Evolutionary conservation across 2,329 filamentous ascomycete genomes (phyloP).

Genomic region (Trichophyton verrucosum): DNA sequence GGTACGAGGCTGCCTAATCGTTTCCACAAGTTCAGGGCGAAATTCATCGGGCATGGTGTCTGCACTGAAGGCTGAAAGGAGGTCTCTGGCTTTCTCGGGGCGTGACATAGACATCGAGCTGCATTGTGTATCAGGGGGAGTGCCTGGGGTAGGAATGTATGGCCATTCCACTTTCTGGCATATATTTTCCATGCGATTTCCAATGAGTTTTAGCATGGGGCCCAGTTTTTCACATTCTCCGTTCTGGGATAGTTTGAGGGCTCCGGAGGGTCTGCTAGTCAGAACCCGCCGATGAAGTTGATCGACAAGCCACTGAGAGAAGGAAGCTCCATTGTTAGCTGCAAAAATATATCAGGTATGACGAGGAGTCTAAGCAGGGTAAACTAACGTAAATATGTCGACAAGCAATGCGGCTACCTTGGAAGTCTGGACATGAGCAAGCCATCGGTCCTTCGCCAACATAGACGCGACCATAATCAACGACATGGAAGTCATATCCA

Average conservation of each 20-base stretch:
- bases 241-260: constrained; percentile 22
- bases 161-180: constrained; percentile 25
- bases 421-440: constrained; percentile 28
- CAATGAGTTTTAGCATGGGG: constrained; percentile 24
- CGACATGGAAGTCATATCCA: constrained; percentile 28
- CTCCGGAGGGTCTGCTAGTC: constrained; percentile 18
- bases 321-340: background rate
- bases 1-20: constrained; percentile 22
- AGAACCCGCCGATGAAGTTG: constrained; percentile 28
- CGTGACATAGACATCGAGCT: constrained; percentile 22
- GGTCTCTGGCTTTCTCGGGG: constrained; percentile 31
- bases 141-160: constrained; percentile 20
- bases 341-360: constrained; percentile 9
- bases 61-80: constrained; percentile 34
- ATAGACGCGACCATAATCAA: constrained; percentile 25
- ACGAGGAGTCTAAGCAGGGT: background rate
- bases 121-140: constrained; percentile 2
- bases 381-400: constrained; percentile 32
- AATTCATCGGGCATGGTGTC: constrained; percentile 32
- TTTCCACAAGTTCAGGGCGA: constrained; percentile 28
- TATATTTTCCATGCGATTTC: constrained; percentile 22
- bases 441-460: constrained; percentile 20
- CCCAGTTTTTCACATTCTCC: constrained; percentile 22
- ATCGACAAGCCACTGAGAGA: constrained; percentile 31
- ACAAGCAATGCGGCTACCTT: constrained; percentile 23